Percentiles rank a stretch among this genome's conserved stretches.
phyloP scores from a whole-genome alignment of 2,329 filamentous ascomycete species.

The Waltergamsia citrina region DNA sequence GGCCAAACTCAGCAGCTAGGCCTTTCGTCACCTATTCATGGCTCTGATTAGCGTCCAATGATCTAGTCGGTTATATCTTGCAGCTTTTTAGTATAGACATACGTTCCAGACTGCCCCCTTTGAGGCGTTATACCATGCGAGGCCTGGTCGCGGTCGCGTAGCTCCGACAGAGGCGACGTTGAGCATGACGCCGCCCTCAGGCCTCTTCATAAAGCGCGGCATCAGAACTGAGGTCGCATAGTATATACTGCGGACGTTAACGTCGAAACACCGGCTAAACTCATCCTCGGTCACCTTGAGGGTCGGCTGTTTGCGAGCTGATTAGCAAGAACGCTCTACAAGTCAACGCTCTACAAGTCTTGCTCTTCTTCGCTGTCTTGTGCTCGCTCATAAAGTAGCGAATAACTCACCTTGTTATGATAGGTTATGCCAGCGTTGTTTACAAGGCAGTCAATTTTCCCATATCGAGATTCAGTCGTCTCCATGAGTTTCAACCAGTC shows the following conservation, averaged over 20 bases:
- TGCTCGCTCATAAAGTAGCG: no score
- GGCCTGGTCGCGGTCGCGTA: conserved; percentile 61
- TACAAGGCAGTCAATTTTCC: conserved; percentile 20
- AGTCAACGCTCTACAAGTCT: no score
- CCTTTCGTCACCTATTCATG: conserved; percentile 6
- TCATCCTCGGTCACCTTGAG: conserved; percentile 60
- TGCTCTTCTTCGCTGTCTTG: no score
- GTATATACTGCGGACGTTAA: conserved; percentile 85
- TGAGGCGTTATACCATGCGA: conserved; percentile 73
- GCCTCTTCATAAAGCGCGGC: conserved; percentile 62
- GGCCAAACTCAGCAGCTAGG: conserved; percentile 65
- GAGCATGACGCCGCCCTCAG: conserved; percentile 57
- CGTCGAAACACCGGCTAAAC: conserved; percentile 73
- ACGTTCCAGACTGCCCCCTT: conserved; percentile 59
- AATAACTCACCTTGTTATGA: conserved; percentile 1
- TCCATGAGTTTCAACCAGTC: conserved; percentile 5
- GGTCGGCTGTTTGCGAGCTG: no score
- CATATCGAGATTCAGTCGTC: conserved; percentile 5
- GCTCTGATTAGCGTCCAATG: neutral
- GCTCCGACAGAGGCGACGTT: conserved; percentile 75
- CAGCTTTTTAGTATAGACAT: neutral
- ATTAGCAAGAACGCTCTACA: no score
- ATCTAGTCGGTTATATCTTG: neutral
- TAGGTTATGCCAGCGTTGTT: conserved; percentile 17
- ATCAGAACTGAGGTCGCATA: conserved; percentile 68